Percentiles rank a stretch among this genome's conserved stretches.
Evolutionary conservation across 805 yeast genomes (phyloP).

Genomic region (Yarrowia bubula): DNA sequence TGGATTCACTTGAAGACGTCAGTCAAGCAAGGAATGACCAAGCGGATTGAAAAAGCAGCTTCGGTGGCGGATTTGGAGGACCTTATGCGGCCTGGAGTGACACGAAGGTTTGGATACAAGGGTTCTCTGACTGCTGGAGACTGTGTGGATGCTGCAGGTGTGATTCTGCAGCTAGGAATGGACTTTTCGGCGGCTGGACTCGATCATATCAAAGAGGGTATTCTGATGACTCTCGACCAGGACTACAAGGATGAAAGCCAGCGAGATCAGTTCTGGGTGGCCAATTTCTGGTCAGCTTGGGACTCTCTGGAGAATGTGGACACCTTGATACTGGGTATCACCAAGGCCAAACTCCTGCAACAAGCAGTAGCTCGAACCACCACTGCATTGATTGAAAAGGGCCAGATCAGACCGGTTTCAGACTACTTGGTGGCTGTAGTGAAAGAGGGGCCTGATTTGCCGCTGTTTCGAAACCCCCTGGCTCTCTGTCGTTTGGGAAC

Average conservation of each 20-base stretch:
- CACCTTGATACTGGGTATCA: slow-evolving; percentile 65
- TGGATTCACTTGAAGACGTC: slow-evolving; percentile 88
- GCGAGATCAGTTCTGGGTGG: slow-evolving; percentile 67
- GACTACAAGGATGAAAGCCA: slow-evolving; percentile 31
- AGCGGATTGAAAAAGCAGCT: slow-evolving; percentile 66
- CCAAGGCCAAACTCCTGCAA: slow-evolving; percentile 79
- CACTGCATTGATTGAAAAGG: slow-evolving; percentile 81
- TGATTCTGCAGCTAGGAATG: slow-evolving; percentile 60
- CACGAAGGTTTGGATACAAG: slow-evolving; percentile 80
- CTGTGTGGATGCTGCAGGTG: slow-evolving; percentile 83
- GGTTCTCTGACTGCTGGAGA: slow-evolving; percentile 91
- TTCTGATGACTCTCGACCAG: slow-evolving; percentile 28
- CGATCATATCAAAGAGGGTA: slow-evolving; percentile 18
- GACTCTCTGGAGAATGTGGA: slow-evolving; percentile 57
- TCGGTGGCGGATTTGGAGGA: slow-evolving; percentile 80
- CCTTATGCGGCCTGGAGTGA: slow-evolving; percentile 78
- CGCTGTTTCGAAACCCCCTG: slow-evolving; percentile 78
- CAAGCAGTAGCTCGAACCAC: slow-evolving; percentile 83
- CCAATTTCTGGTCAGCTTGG: slow-evolving; percentile 70
- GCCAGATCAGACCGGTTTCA: slow-evolving; percentile 71
- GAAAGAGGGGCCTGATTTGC: slow-evolving; percentile 82
- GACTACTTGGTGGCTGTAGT: slow-evolving; percentile 83
- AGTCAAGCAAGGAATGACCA: slow-evolving; percentile 68
- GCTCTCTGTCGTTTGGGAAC: slow-evolving; percentile 79
- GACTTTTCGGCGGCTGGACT: slow-evolving; percentile 3